phyloP scores from a whole-genome alignment of 257 asterid genomes.

The Solanum rostratum region DNA sequence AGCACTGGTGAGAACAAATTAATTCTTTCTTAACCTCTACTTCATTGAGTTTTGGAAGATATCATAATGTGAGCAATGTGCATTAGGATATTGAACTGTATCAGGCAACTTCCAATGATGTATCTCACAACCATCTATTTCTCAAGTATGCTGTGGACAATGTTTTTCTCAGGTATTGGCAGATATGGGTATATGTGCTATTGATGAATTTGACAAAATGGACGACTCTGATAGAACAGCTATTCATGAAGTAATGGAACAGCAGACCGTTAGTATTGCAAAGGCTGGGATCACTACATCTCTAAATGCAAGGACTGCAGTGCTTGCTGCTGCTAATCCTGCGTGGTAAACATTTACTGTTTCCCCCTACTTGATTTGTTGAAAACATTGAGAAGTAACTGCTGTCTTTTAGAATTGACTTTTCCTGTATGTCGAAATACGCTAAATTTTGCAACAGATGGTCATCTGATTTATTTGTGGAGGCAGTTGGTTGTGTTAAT shows the following conservation, averaged over 20 bases:
- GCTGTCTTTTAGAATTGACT: neutral
- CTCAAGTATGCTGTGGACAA: neutral
- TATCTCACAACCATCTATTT: neutral
- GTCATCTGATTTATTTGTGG: neutral
- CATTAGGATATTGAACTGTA: neutral
- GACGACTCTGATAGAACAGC: conserved; percentile 96
- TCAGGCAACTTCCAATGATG: neutral
- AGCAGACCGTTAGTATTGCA: conserved; percentile 98
- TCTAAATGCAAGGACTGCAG: conserved; percentile 95
- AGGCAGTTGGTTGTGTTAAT: neutral
- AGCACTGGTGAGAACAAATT: conserved; percentile 65
- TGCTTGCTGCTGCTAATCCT: conserved; percentile 99
- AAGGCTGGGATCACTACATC: conserved; percentile 99
- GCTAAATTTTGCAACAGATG: neutral
- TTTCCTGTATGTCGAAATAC: neutral
- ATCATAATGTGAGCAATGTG: neutral
- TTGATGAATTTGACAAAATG: conserved; percentile 98
- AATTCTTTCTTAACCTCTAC: neutral
- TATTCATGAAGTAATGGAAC: conserved; percentile 99
- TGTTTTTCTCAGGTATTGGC: conserved; percentile 61
- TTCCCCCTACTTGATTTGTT: neutral
- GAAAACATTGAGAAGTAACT: neutral
- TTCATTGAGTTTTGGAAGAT: neutral
- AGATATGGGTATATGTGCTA: conserved; percentile 99
- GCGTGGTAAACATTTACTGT: conserved; percentile 59